Conservation (phyloP, 2,329 filamentous ascomycete species). For the Blastomyces silverae region DNA sequence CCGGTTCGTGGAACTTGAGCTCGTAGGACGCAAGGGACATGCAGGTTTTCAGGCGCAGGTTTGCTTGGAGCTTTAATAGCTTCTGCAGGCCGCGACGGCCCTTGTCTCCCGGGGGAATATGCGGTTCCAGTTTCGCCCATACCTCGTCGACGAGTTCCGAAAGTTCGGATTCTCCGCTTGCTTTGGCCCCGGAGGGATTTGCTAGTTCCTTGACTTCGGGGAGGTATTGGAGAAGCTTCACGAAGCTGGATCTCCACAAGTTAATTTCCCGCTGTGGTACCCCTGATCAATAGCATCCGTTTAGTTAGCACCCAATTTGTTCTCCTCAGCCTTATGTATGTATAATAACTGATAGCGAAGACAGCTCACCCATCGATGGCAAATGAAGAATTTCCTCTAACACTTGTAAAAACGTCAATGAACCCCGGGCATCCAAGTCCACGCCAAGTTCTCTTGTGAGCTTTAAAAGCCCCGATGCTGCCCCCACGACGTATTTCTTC, state of each 20-base stretch:
- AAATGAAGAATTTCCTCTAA: slow-evolving; percentile 8
- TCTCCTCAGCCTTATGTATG: background rate
- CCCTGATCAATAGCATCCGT: background rate
- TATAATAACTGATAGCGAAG: background rate
- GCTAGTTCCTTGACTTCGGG: slow-evolving; percentile 5
- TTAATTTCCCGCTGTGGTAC: slow-evolving; percentile 11
- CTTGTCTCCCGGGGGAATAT: slow-evolving; percentile 6
- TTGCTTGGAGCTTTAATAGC: slow-evolving; percentile 11
- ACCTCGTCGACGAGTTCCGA: slow-evolving; percentile 8
- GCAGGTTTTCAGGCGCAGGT: slow-evolving; percentile 9
- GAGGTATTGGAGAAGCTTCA: slow-evolving; percentile 7
- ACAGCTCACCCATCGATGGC: slow-evolving; percentile 1
- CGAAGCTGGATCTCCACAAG: slow-evolving; percentile 10
- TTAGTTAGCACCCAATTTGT: background rate
- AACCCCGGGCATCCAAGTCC: background rate
- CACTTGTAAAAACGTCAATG: slow-evolving; percentile 6
- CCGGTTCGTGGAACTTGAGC: background rate
- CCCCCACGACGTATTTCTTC: slow-evolving; percentile 9
- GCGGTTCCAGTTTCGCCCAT: slow-evolving; percentile 2
- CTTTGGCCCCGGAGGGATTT: slow-evolving; percentile 2
- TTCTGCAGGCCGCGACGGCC: slow-evolving; percentile 9
- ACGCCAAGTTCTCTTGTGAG: slow-evolving; percentile 4
- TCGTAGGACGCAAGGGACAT: slow-evolving; percentile 10
- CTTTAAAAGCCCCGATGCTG: background rate
- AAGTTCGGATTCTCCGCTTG: slow-evolving; percentile 3